Percentiles rank a stretch among this genome's conserved stretches.
These are phyloP conservation scores for Aspergillus nomiae DNA, from an alignment of 2,329 filamentous ascomycete genomes.

Conservation along the genomic window DNA sequence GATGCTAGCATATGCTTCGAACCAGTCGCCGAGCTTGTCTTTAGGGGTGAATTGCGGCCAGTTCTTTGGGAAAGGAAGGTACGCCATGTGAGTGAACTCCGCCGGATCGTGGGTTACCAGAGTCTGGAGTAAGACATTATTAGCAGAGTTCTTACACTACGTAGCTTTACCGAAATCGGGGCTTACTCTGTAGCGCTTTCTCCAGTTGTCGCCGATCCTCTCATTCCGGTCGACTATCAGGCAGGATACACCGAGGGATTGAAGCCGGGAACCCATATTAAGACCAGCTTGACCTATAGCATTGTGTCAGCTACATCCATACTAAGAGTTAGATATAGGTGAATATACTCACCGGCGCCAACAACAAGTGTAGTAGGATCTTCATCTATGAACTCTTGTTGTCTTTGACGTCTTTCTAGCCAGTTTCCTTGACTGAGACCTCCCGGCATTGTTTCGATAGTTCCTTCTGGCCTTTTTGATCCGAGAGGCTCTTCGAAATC, in stretches of 20 bases:
- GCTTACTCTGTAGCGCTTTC: conserved; percentile 49
- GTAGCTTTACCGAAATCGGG: background rate
- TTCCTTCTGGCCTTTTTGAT: conserved; percentile 34
- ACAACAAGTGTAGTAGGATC: conserved; percentile 46
- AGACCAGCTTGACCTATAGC: conserved; percentile 45
- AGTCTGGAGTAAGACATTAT: conserved; percentile 22
- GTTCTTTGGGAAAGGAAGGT: conserved; percentile 44
- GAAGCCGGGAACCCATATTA: conserved; percentile 44
- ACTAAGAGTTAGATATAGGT: background rate
- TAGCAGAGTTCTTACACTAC: background rate
- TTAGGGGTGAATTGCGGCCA: conserved; percentile 49
- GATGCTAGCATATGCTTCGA: conserved; percentile 51
- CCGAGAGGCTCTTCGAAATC: conserved; percentile 37
- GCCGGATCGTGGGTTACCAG: conserved; percentile 45
- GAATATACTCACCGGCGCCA: conserved; percentile 36
- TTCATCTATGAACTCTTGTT: conserved; percentile 36
- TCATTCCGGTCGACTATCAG: conserved; percentile 50
- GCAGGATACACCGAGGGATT: conserved; percentile 41
- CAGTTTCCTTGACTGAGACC: conserved; percentile 37
- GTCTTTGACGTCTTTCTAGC: conserved; percentile 36
- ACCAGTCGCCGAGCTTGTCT: conserved; percentile 53
- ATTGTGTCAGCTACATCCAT: background rate
- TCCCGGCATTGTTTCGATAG: conserved; percentile 36
- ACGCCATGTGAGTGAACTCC: conserved; percentile 42
- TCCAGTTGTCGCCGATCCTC: conserved; percentile 54